Evolutionary conservation across 345 rosid genomes (phyloP), one percentile per base, ranked within the genome.

Genomic region (Balakata baccata): DNA sequence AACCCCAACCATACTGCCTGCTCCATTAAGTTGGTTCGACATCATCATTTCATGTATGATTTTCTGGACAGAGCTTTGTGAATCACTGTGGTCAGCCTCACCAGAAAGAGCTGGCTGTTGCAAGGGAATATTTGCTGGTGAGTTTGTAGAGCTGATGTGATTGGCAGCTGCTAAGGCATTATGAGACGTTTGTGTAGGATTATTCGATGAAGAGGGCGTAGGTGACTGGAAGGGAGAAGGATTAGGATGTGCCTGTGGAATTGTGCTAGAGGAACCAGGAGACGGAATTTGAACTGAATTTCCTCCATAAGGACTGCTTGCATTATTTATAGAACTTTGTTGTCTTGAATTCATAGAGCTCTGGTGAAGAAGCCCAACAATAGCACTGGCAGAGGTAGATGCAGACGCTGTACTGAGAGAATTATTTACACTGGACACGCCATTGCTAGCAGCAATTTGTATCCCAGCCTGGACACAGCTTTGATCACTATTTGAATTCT

Each of bases 281-380:
- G 99, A 91, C 3, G 86, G 80, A 80, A 89, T 86, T 84, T 91
- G 97, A 71, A 86, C 86, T 57, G 90, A 84, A 69, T 80, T 87
- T 68, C 92, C 93, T 66, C 91, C 98, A 68, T 89, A 95, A 6
- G 93, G 93, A 78, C 94, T 84, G 77, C 85, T 86, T 67, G 88
- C 82, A 79, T 92, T 90, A 80, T 86, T 91, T 68, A 88, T 80
- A 41, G 93, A 79, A 72, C 67, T 90, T 64, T 95, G 98, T 65
- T 90, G 92, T 81, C 97, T 86, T 49, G 89, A 79, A 74, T 89
- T 94, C 91, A 92, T 87, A 9, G 98, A 90, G 60, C 86, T 94
- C 83, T 95, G 99, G 79, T 87, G 97, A 74, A 92, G 88, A 72
- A 92, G 89, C 70, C 97, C 97, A n/a, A 84, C 89, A 8, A 91